Conservation (phyloP, 306 rosid genomes). For the Alnus glutinosa region DNA sequence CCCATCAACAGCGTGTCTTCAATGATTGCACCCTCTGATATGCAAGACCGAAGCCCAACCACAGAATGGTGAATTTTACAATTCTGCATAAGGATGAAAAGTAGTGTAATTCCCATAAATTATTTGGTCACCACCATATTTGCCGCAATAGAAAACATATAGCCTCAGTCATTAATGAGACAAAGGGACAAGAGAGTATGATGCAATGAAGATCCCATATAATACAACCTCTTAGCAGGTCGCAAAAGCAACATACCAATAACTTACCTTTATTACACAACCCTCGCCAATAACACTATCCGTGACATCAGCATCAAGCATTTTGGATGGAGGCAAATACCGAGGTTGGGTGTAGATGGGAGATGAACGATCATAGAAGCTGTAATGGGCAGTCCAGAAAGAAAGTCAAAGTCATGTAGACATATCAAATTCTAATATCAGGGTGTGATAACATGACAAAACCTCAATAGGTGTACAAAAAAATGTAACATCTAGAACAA, state of each 20-base stretch:
- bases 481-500: neutral
- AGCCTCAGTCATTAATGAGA: neutral
- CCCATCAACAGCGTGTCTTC: constrained; percentile 97
- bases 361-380: constrained; percentile 97
- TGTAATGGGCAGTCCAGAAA: constrained; percentile 33
- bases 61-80: constrained; percentile 97
- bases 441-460: constrained; percentile 21
- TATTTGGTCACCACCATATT: constrained; percentile 6
- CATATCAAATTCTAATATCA: constrained; percentile 12
- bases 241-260: constrained; percentile 14
- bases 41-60: constrained; percentile 91
- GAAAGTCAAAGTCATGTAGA: constrained; percentile 9
- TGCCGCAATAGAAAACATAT: neutral
- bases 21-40: constrained; percentile 93
- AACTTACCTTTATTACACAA: constrained; percentile 86
- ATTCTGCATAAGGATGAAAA: constrained; percentile 51
- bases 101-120: constrained; percentile 21
- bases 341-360: constrained; percentile 99
- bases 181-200: neutral
- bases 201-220: neutral
- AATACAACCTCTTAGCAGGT: constrained; percentile 4
- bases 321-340: constrained; percentile 94
- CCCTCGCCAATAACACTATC: constrained; percentile 99
- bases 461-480: constrained; percentile 1
- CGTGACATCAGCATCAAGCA: constrained; percentile 98